Evolutionary conservation across 495 filamentous ascomycete genomes (phyloP).

Genomic region (Penicillium bovifimosum): DNA sequence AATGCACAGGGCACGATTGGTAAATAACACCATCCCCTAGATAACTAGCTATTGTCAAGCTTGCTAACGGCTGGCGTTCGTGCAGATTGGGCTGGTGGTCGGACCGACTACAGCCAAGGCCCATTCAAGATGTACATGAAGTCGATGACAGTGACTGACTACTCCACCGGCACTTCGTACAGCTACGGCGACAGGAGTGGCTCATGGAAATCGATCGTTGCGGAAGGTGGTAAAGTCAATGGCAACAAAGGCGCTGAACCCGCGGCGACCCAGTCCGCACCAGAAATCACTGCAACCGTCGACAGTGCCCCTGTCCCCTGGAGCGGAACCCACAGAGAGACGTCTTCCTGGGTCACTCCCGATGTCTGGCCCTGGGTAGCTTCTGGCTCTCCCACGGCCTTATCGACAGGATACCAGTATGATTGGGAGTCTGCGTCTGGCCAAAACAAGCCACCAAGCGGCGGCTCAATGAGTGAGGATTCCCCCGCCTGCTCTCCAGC

Average conservation of each 20-base stretch:
- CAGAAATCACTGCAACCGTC: slow-evolving; percentile 50
- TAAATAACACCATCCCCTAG: slow-evolving; percentile 27
- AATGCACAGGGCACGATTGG: slow-evolving; percentile 62
- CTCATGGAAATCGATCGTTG: slow-evolving; percentile 71
- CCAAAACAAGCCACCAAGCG: slow-evolving; percentile 46
- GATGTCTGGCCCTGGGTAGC: slow-evolving; percentile 59
- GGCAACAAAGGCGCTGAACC: slow-evolving; percentile 39
- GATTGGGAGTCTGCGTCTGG: slow-evolving; percentile 70
- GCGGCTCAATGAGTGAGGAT: slow-evolving; percentile 48
- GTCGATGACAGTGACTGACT: slow-evolving; percentile 72
- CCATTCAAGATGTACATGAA: slow-evolving; percentile 85
- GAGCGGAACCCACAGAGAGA: slow-evolving; percentile 57
- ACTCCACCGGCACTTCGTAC: slow-evolving; percentile 83
- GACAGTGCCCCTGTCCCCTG: slow-evolving; percentile 55
- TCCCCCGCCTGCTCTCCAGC: slow-evolving; percentile 18
- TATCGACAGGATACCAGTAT: slow-evolving; percentile 52
- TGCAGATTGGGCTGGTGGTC: slow-evolving; percentile 75
- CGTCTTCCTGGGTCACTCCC: slow-evolving; percentile 44
- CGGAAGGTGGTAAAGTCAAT: slow-evolving; percentile 66
- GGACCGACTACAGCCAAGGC: slow-evolving; percentile 69
- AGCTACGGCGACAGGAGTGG: slow-evolving; percentile 71
- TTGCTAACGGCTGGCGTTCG: slow-evolving; percentile 15
- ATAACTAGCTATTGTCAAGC: no score
- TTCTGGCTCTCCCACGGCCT: slow-evolving; percentile 33
- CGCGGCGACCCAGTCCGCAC: slow-evolving; percentile 38